phyloP scores from a whole-genome alignment of 768 basidiomycete species.

The Fibroporia radiculosa region DNA sequence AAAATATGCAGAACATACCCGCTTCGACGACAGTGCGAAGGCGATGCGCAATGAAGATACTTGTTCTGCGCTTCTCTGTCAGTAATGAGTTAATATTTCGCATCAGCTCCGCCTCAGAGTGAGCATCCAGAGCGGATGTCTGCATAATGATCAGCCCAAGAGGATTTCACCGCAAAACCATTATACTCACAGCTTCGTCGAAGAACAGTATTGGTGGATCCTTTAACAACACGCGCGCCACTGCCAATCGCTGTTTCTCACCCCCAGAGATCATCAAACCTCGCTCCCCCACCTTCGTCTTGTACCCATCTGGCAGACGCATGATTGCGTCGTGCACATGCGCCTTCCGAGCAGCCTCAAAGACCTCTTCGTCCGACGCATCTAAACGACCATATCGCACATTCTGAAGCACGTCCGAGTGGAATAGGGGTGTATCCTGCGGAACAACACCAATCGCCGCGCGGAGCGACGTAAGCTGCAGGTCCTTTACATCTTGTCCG shows the following conservation, averaged over 20 bases:
- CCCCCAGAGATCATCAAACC: conserved; percentile 98
- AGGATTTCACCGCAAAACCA: neutral
- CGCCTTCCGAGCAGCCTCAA: conserved; percentile 75
- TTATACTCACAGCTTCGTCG: conserved; percentile 81
- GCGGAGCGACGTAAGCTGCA: conserved; percentile 69
- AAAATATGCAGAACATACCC: conserved; percentile 32
- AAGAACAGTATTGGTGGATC: conserved; percentile 96
- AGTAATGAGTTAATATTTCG: conserved; percentile 80
- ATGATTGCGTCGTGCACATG: conserved; percentile 79
- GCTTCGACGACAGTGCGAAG: conserved; percentile 86
- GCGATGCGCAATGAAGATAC: conserved; percentile 94
- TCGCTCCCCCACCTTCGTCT: conserved; percentile 89
- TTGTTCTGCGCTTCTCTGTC: conserved; percentile 74
- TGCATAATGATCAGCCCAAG: conserved; percentile 21
- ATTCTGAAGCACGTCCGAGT: conserved; percentile 92
- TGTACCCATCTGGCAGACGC: conserved; percentile 78
- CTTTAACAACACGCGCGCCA: conserved; percentile 87
- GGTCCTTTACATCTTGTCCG: conserved; percentile 72
- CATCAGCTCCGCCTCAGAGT: conserved; percentile 94
- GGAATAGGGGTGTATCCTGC: conserved; percentile 97
- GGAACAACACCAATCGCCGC: conserved; percentile 86
- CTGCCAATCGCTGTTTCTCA: conserved; percentile 95
- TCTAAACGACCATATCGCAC: conserved; percentile 85
- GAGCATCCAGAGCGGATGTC: conserved; percentile 95
- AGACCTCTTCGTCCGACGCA: conserved; percentile 79